Conservation (phyloP, 78 protist species). For the Dictyostelium purpureum region DNA sequence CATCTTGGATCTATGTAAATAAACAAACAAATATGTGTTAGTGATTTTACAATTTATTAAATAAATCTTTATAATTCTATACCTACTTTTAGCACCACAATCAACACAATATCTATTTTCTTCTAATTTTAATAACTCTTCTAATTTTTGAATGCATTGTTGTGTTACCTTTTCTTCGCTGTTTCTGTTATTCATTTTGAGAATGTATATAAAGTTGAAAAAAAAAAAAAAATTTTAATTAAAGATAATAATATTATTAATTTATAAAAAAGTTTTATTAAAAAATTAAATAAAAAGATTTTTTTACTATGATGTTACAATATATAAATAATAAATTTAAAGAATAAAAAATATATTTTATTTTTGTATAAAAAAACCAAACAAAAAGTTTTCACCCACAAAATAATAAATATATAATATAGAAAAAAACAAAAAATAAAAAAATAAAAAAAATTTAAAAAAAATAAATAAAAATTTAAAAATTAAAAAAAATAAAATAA, state of each 20-base stretch:
- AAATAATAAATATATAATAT: too few relatives aligned
- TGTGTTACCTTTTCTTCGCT: conserved; percentile 37
- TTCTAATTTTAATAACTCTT: conserved; percentile 45
- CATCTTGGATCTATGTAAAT: conserved; percentile 81
- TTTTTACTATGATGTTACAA: not conserved
- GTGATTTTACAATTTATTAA: not conserved
- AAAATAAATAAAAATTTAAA: not conserved
- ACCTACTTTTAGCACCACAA: conserved; percentile 72
- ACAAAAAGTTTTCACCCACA: not conserved
- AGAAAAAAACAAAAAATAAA: not conserved
- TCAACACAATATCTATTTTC: conserved; percentile 80
- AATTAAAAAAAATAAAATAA: not conserved
- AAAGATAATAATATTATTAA: too few relatives aligned
- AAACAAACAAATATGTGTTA: not conserved
- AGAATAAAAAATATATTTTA: not conserved
- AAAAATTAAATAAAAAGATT: not conserved
- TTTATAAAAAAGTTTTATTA: not conserved
- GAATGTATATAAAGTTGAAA: not conserved
- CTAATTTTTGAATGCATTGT: conserved; percentile 32
- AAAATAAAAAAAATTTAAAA: not conserved
- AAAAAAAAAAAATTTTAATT: too few relatives aligned
- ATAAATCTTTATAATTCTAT: not conserved
- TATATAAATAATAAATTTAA: too few relatives aligned
- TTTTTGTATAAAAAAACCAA: not conserved
- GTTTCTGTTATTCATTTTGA: not conserved